Evolutionary conservation across 2,329 filamentous ascomycete species (phyloP).

Genomic region (Talaromyces sp.): DNA sequence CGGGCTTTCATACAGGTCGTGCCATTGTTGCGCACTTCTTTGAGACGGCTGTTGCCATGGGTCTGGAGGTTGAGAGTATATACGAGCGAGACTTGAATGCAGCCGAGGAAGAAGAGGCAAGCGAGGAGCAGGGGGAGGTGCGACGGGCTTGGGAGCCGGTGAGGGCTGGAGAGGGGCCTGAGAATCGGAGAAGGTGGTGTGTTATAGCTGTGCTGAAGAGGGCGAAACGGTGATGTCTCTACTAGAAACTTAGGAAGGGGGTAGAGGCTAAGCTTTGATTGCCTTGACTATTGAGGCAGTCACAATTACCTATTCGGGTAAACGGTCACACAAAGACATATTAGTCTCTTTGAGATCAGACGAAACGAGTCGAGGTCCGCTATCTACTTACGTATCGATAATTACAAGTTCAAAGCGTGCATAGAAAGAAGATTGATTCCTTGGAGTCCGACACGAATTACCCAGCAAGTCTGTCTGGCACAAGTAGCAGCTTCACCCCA

Average conservation of each 20-base stretch:
- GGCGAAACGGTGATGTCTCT: background rate
- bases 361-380: background rate
- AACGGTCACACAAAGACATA: background rate
- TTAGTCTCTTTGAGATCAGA: background rate
- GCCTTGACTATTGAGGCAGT: background rate
- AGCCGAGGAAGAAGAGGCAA: constrained; percentile 21
- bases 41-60: constrained; percentile 42
- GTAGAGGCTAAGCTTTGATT: background rate
- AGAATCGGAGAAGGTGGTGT: constrained; percentile 56
- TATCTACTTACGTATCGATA: background rate
- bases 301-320: background rate
- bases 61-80: constrained; percentile 51
- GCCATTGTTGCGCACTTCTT: constrained; percentile 56
- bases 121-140: constrained; percentile 44
- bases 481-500: background rate
- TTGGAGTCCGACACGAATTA: background rate
- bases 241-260: background rate
- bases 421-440: background rate
- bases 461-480: background rate
- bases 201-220: constrained; percentile 48
- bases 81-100: constrained; percentile 54
- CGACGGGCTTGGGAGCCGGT: constrained; percentile 41
- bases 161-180: constrained; percentile 46
- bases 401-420: background rate
- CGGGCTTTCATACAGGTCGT: constrained; percentile 59